Percentiles rank a stretch among this genome's conserved stretches.
These are phyloP conservation scores for Omphalotus olearius DNA, from an alignment of 1,284 basidiomycete genomes.

Conservation along the genomic window DNA sequence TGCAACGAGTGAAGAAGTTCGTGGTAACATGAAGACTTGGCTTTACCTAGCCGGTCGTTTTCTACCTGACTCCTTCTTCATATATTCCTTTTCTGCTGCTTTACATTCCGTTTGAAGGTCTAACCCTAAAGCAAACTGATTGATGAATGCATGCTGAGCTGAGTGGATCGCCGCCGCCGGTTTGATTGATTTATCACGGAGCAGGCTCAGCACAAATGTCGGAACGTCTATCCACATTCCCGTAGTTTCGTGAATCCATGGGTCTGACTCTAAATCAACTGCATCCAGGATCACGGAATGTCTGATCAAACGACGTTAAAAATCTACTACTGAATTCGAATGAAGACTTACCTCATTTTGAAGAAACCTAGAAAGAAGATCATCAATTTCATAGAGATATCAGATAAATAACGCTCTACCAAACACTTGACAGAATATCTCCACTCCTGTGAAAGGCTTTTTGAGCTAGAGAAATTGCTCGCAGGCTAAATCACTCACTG, in stretches of 20 bases:
- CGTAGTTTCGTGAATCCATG: conserved; percentile 72
- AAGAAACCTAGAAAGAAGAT: conserved; percentile 39
- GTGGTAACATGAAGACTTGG: background rate
- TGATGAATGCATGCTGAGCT: conserved; percentile 81
- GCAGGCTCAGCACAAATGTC: conserved; percentile 41
- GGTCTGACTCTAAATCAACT: conserved; percentile 77
- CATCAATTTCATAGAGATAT: background rate
- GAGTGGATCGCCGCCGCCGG: conserved; percentile 81
- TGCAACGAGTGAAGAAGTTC: background rate
- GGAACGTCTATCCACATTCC: conserved; percentile 90
- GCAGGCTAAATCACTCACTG: conserved; percentile 35
- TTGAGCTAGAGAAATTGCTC: background rate
- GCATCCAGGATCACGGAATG: conserved; percentile 69
- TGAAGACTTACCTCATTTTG: conserved; percentile 50
- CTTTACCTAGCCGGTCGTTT: conserved; percentile 74
- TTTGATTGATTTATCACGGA: conserved; percentile 57
- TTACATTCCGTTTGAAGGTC: conserved; percentile 90
- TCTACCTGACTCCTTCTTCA: conserved; percentile 49
- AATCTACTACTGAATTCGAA: background rate
- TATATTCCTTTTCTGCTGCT: conserved; percentile 72
- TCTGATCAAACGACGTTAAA: conserved; percentile 28
- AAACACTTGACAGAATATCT: conserved; percentile 71
- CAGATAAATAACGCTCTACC: conserved; percentile 43
- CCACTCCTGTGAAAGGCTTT: conserved; percentile 44
- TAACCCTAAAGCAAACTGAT: conserved; percentile 66